A percentile compares a stretch with the other conserved stretches of the same genome.
Evolutionary conservation across 2,329 filamentous ascomycete species (phyloP).

Genomic region (Pseudocercospora crystallina): DNA sequence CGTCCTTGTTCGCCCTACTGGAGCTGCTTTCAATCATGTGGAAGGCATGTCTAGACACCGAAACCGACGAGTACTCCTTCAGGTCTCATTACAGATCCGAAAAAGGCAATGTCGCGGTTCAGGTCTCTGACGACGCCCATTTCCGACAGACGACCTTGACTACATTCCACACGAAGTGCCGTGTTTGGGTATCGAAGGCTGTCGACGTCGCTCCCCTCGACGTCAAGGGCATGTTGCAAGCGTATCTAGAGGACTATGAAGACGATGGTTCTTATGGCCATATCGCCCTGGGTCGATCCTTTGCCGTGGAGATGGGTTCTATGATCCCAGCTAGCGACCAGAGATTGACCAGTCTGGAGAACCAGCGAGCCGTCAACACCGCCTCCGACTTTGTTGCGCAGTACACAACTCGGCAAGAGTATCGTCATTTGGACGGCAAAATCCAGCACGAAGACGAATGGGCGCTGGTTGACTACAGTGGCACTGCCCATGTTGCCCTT

Average conservation of each 20-base stretch:
- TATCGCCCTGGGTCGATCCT: slow-evolving; percentile 87
- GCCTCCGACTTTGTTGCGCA: slow-evolving; percentile 96
- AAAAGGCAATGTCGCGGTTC: slow-evolving; percentile 75
- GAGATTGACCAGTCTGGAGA: slow-evolving; percentile 77
- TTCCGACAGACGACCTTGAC: slow-evolving; percentile 79
- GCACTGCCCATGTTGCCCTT: slow-evolving; percentile 17
- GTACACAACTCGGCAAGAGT: slow-evolving; percentile 95
- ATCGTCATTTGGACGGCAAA: slow-evolving; percentile 75
- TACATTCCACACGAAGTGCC: slow-evolving; percentile 72
- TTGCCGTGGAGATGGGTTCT: slow-evolving; percentile 89
- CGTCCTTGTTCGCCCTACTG: slow-evolving; percentile 86
- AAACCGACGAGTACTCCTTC: slow-evolving; percentile 91
- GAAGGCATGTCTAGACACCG: slow-evolving; percentile 88
- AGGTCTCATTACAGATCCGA: slow-evolving; percentile 75
- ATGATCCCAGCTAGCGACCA: slow-evolving; percentile 84
- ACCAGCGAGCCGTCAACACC: slow-evolving; percentile 74
- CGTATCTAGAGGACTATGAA: slow-evolving; percentile 91
- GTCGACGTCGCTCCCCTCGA: slow-evolving; percentile 86
- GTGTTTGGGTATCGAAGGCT: slow-evolving; percentile 74
- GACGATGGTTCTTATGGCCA: slow-evolving; percentile 90
- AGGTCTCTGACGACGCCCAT: slow-evolving; percentile 89
- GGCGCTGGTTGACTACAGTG: slow-evolving; percentile 33
- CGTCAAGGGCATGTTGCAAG: slow-evolving; percentile 91
- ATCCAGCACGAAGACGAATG: slow-evolving; percentile 28
- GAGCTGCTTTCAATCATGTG: slow-evolving; percentile 94